These are phyloP conservation scores for Ephemerocybe angulata DNA, from an alignment of 768 basidiomycete species.

Conservation along the genomic window DNA sequence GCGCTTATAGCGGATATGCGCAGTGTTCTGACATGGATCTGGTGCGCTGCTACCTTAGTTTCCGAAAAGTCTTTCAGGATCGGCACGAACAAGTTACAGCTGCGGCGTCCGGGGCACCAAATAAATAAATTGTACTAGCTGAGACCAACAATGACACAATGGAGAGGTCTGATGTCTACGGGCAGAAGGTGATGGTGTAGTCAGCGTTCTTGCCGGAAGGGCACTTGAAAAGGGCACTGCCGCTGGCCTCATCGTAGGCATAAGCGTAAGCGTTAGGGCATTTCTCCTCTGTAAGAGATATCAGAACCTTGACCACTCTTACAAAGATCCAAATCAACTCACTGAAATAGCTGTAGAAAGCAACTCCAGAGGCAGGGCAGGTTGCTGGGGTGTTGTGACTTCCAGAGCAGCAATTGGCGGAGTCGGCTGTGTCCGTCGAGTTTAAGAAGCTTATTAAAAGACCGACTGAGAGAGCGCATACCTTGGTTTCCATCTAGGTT, in stretches of 20 bases:
- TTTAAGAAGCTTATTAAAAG: neutral
- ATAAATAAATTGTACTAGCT: too few species aligned
- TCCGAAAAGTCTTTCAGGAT: too few species aligned
- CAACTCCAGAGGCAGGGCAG: constrained; percentile 48
- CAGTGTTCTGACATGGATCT: too few species aligned
- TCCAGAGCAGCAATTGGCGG: constrained; percentile 65
- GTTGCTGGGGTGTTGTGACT: constrained; percentile 46
- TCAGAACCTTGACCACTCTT: neutral
- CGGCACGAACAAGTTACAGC: too few species aligned
- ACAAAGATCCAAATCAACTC: constrained; percentile 6
- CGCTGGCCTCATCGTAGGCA: constrained; percentile 50
- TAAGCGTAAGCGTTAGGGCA: constrained; percentile 53
- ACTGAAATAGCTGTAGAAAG: constrained; percentile 37
- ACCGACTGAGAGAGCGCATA: constrained; percentile 8
- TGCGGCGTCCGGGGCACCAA: too few species aligned
- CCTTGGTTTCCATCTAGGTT: constrained; percentile 43
- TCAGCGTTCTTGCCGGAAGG: constrained; percentile 34
- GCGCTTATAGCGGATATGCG: too few species aligned
- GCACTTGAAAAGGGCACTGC: constrained; percentile 55
- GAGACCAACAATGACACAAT: too few species aligned
- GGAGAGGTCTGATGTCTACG: constrained; percentile 26
- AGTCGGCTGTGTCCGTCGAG: constrained; percentile 38
- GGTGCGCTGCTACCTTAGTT: too few species aligned
- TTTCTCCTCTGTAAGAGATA: constrained; percentile 23
- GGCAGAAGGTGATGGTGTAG: constrained; percentile 51